Conservation (phyloP, 257 asterid genomes). For the Anisodus tanguticus region DNA sequence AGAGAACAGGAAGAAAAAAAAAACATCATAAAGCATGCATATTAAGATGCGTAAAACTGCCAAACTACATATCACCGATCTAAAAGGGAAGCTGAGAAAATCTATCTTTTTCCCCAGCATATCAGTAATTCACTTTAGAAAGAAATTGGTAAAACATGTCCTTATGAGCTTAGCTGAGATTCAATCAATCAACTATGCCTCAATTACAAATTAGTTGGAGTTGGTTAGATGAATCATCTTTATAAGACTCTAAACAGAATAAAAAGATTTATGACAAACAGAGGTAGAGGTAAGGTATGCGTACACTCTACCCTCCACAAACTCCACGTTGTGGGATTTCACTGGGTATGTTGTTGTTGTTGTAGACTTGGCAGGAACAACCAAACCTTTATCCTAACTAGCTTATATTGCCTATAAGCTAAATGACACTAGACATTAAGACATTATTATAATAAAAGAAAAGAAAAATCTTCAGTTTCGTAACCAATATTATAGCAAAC, state of each 20-base stretch:
- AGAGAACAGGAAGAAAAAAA: conserved; percentile 23
- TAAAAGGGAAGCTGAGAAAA: background rate
- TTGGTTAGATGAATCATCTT: background rate
- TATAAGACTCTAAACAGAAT: background rate
- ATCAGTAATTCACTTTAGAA: background rate
- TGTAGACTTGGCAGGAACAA: no score
- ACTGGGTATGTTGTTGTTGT: no score
- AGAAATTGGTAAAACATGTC: background rate
- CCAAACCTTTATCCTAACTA: background rate
- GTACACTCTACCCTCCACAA: no score
- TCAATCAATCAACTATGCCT: background rate
- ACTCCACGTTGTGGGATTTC: no score
- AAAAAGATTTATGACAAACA: no score
- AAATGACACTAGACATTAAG: background rate
- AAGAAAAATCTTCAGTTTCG: background rate
- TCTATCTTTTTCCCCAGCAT: background rate
- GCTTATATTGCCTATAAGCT: background rate
- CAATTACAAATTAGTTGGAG: background rate
- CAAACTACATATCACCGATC: conserved; percentile 1
- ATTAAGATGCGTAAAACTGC: background rate
- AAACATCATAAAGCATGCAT: background rate
- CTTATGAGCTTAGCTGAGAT: background rate
- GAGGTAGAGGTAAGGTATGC: no score
- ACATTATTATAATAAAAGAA: background rate
- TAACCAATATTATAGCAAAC: background rate